Evolutionary conservation across 2,329 filamentous ascomycete genomes (phyloP).

Genomic region (Trichoderma pleuroti): DNA sequence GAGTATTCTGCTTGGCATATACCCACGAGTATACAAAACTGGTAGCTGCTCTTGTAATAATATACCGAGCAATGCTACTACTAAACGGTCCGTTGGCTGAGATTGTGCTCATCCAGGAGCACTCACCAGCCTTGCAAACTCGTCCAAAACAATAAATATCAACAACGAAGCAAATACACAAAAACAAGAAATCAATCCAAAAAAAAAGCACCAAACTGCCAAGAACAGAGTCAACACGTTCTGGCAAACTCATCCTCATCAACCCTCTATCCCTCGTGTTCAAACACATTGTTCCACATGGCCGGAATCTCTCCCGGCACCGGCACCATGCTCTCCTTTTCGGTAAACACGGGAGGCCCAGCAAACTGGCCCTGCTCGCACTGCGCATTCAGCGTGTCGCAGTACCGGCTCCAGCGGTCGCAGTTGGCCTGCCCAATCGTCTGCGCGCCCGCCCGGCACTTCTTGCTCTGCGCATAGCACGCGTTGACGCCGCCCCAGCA

Average conservation of each 20-base stretch:
- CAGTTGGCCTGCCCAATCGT: slow-evolving; percentile 60
- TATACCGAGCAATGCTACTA: background rate
- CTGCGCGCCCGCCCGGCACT: slow-evolving; percentile 58
- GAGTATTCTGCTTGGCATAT: background rate
- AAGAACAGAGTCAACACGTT: too few species aligned
- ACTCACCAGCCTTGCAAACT: background rate
- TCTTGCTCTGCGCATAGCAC: slow-evolving; percentile 57
- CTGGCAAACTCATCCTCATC: background rate
- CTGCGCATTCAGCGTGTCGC: slow-evolving; percentile 43
- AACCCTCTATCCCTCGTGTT: slow-evolving; percentile 9
- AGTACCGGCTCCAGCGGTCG: slow-evolving; percentile 60
- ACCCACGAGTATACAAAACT: background rate
- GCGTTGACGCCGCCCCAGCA: slow-evolving; percentile 57
- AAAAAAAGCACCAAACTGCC: too few species aligned
- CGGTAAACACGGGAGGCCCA: slow-evolving; percentile 46
- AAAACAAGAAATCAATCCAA: too few species aligned
- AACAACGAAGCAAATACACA: too few species aligned
- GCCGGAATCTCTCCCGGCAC: slow-evolving; percentile 35
- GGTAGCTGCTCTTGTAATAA: too few species aligned
- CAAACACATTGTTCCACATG: slow-evolving; percentile 29
- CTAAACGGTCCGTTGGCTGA: background rate
- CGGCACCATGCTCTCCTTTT: slow-evolving; percentile 32
- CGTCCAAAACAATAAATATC: background rate
- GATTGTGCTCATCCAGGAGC: background rate
- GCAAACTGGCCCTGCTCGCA: slow-evolving; percentile 43